Evolutionary conservation across 805 yeast genomes (phyloP), one percentile per base, ranked within the genome.

Genomic region (Spathaspora sp.): DNA sequence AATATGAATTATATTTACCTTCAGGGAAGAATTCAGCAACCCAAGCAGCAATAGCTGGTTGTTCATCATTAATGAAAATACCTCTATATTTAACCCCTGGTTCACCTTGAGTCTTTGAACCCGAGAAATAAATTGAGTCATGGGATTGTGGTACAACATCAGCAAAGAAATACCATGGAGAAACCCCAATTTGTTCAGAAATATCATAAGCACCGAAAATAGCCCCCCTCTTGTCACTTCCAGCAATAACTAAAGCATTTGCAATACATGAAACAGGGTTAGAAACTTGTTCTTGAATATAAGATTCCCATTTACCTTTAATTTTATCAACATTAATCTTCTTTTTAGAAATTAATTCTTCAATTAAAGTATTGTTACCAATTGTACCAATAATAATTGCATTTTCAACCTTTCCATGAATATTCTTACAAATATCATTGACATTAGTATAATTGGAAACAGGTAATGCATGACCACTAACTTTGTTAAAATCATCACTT

Each of bases 151-250:
- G 47, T 5, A 52, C 52, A 14, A 58, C 61, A 48, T 58, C 61
- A n/a, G 52, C 50, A 54, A 56, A 58, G 40, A 28, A 58, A 29
- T 57, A 47, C 59, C 57, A 58, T 14, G 61, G 60, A 46, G 54
- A 52, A 18, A 58, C 61, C 1, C 61, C 61, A 42, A 58, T 58
- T 40, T 49, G 51, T 46, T 52, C 57, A 6, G 61, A 58, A 35
- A 58, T 54, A 28, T 50, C 39, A 50, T 58, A 58, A 17, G 52
- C 49, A 12, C 61, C 61, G 46, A 42, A 58, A 18, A 58, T 58
- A 26, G 60, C 46, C 16, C 61, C 61, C 44, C 61, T 40, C 44
- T 58, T 58, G 29, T 58, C 61, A 46, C 60, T 57, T 16, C 61
- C 61, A n/a, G 57, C 59, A 28, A 58, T 49, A 1, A 55, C 56